Evolutionary conservation across 228 moss, liverwort and hornwort genomes (phyloP).

Genomic region (Sphagnum fallax): DNA sequence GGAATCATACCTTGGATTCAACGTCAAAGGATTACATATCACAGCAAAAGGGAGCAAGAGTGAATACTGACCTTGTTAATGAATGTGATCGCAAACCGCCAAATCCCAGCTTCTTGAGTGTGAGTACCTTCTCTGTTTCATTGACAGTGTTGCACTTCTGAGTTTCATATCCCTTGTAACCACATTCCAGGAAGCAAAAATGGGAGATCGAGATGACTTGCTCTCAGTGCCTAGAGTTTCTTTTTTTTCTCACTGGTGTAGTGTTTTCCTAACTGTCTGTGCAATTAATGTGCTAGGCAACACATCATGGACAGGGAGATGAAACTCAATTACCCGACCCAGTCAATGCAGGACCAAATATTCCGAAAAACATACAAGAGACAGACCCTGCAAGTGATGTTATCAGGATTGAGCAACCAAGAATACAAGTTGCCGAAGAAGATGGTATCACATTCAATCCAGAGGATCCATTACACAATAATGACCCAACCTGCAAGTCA

Average conservation of each 20-base stretch:
- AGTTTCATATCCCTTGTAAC: too few relatives aligned
- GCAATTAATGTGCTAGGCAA: too few relatives aligned
- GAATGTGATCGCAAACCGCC: slow-evolving; percentile 10
- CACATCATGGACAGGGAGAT: too few relatives aligned
- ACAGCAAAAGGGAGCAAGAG: slow-evolving; percentile 9
- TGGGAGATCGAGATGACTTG: too few relatives aligned
- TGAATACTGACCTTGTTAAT: slow-evolving; percentile 9
- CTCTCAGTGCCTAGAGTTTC: too few relatives aligned
- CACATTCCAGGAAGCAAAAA: too few relatives aligned
- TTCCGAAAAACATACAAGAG: slow-evolving; percentile 7
- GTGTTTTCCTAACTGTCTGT: too few relatives aligned
- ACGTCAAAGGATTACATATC: slow-evolving; percentile 5
- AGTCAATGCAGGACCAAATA: slow-evolving; percentile 13
- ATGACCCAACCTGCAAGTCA: too few relatives aligned
- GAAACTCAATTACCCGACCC: slow-evolving; percentile 9
- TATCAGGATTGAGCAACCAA: slow-evolving; percentile 7
- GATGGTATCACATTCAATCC: not conserved
- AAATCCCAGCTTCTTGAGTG: slow-evolving; percentile 5
- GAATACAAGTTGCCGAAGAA: slow-evolving; percentile 16
- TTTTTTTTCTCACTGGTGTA: too few relatives aligned
- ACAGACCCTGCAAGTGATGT: slow-evolving; percentile 9
- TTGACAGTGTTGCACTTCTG: not conserved
- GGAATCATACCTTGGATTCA: slow-evolving; percentile 9
- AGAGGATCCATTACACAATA: slow-evolving; percentile 10
- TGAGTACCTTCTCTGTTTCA: slow-evolving; percentile 3